A percentile compares a stretch with the other conserved stretches of the same genome.
Conservation (phyloP, 306 rosid species). For the Vachellia collinsii region DNA sequence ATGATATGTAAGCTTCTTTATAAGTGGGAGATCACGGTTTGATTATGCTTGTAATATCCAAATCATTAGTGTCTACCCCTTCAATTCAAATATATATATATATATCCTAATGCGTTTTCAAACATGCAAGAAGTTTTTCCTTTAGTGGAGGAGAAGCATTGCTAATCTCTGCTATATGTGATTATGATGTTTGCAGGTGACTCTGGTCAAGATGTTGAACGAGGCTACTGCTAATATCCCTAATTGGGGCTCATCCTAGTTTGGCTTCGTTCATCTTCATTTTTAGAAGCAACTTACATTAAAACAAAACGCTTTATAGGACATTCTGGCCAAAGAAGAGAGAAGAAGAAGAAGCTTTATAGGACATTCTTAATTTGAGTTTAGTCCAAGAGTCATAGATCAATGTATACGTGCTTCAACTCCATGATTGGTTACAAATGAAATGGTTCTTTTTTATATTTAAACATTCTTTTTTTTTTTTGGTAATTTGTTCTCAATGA, state of each 20-base stretch:
- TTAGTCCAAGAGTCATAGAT: constrained; percentile 37
- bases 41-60: too few species aligned
- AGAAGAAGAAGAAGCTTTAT: background rate
- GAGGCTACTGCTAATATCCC: constrained; percentile 85
- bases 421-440: background rate
- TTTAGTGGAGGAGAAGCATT: background rate
- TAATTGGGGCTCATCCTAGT: constrained; percentile 67
- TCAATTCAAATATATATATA: too few species aligned
- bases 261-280: constrained; percentile 4
- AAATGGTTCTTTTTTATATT: background rate
- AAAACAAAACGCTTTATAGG: background rate
- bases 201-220: constrained; percentile 87
- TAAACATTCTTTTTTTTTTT: background rate
- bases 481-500: too few species aligned
- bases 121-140: too few species aligned
- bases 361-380: background rate
- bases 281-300: constrained; percentile 16
- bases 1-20: too few species aligned
- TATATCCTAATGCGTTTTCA: too few species aligned
- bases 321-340: background rate
- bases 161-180: constrained; percentile 25
- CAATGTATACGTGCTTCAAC: constrained; percentile 34
- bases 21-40: too few species aligned
- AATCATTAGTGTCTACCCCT: too few species aligned
- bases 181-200: constrained; percentile 57